phyloP scores from a whole-genome alignment of 768 basidiomycete genomes.

The Kwoniella dendrophila region DNA sequence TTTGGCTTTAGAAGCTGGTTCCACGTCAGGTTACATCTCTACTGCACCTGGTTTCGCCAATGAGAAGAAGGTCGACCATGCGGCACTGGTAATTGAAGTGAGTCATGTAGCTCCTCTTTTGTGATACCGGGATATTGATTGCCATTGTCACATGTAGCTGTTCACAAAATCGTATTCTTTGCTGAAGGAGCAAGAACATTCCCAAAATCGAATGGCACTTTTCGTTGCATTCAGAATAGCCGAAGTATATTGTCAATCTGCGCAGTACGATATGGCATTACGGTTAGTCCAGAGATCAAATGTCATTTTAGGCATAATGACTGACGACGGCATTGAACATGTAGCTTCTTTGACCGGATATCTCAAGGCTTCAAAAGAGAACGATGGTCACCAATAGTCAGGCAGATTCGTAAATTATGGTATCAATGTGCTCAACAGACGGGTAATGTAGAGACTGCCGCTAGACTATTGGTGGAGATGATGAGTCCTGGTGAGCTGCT shows the following conservation, averaged over 20 bases:
- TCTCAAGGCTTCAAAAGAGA: constrained; percentile 84
- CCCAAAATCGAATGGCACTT: constrained; percentile 79
- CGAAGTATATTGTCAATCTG: constrained; percentile 75
- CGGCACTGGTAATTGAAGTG: constrained; percentile 80
- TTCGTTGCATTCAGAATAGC: constrained; percentile 91
- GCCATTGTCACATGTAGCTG: constrained; percentile 60
- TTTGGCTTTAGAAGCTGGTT: constrained; percentile 32
- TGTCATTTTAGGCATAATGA: not conserved
- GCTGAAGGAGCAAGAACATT: constrained; percentile 74
- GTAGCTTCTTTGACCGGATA: constrained; percentile 89
- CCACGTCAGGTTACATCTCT: constrained; percentile 38
- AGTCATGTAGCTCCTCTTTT: constrained; percentile 19
- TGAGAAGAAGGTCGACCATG: constrained; percentile 90
- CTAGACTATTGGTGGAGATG: constrained; percentile 80
- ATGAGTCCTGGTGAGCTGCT: constrained; percentile 68
- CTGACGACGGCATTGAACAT: not conserved
- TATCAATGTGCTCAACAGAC: constrained; percentile 78
- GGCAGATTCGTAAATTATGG: constrained; percentile 75
- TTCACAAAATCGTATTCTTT: constrained; percentile 93
- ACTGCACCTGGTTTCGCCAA: constrained; percentile 75
- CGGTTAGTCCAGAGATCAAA: constrained; percentile 60
- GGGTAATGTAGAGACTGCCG: constrained; percentile 73
- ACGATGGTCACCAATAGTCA: constrained; percentile 73
- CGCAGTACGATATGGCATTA: constrained; percentile 84
- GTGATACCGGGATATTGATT: not conserved